Conservation (phyloP, 768 basidiomycete species). For the Hemileccinum impolitum region DNA sequence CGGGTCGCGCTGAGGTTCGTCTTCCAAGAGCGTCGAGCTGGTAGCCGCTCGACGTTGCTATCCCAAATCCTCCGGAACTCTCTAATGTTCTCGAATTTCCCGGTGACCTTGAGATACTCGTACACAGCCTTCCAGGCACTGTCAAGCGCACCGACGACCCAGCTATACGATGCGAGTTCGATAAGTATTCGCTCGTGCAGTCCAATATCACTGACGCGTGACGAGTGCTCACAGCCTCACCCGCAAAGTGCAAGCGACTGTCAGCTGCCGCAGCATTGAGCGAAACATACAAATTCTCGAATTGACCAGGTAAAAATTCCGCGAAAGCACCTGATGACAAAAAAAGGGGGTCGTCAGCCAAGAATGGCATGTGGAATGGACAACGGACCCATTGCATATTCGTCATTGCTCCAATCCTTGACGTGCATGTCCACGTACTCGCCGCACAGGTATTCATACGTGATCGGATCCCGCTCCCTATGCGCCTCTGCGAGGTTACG, state of each 20-base stretch:
- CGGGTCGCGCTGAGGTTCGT: background rate
- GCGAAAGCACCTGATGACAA: conserved; percentile 36
- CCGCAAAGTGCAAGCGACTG: conserved; percentile 15
- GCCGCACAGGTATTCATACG: conserved; percentile 17
- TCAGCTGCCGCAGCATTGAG: conserved; percentile 31
- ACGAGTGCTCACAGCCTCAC: conserved; percentile 13
- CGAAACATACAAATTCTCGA: conserved; percentile 29
- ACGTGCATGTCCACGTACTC: conserved; percentile 23
- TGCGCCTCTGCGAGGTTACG: conserved; percentile 22
- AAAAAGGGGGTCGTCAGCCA: background rate
- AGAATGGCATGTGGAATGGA: background rate
- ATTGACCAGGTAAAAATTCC: conserved; percentile 39
- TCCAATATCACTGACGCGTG: conserved; percentile 10
- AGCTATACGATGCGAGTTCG: conserved; percentile 15
- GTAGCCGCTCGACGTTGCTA: conserved; percentile 24
- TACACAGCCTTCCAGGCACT: conserved; percentile 35
- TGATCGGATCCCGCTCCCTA: conserved; percentile 5
- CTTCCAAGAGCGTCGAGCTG: background rate
- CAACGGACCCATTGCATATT: conserved; percentile 33
- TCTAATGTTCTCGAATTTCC: conserved; percentile 5
- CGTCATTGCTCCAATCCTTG: conserved; percentile 36
- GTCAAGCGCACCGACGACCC: conserved; percentile 39
- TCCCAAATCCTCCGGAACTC: conserved; percentile 29
- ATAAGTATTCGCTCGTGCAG: conserved; percentile 5
- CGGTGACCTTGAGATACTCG: conserved; percentile 18